phyloP scores from a whole-genome alignment of 805 yeast species.

The Myxozyma geophila region DNA sequence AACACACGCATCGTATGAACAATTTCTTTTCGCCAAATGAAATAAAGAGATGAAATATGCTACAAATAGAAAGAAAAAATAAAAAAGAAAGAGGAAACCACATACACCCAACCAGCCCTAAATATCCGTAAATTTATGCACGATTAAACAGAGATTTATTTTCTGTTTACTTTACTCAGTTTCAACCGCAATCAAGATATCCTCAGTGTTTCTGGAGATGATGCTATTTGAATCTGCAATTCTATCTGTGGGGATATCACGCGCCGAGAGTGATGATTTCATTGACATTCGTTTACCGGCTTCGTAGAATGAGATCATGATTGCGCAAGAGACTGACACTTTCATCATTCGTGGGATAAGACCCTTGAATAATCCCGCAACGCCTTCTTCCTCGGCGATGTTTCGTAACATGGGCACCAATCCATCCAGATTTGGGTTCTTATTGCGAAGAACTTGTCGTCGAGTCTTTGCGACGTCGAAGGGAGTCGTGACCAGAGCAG shows the following conservation, averaged over 20 bases:
- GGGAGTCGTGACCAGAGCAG: constrained; percentile 89
- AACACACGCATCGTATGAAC: no score
- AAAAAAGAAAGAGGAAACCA: background rate
- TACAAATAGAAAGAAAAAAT: background rate
- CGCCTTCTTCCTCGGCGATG: constrained; percentile 75
- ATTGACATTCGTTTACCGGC: constrained; percentile 67
- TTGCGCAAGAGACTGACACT: constrained; percentile 97
- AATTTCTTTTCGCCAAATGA: background rate
- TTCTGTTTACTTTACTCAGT: background rate
- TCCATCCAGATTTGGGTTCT: constrained; percentile 39
- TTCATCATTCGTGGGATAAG: constrained; percentile 83
- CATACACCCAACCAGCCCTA: background rate
- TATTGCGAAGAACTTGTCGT: constrained; percentile 60
- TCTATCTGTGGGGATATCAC: background rate
- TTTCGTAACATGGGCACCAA: constrained; percentile 70
- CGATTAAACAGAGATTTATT: no score
- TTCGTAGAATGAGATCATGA: constrained; percentile 96
- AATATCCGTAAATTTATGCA: background rate
- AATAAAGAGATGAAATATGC: background rate
- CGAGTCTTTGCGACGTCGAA: constrained; percentile 97
- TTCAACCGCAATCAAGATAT: constrained; percentile 5
- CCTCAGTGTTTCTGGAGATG: background rate
- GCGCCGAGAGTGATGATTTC: constrained; percentile 1
- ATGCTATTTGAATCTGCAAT: background rate
- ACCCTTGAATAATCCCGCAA: constrained; percentile 85